Evolutionary conservation across 1,284 basidiomycete genomes (phyloP).

Genomic region (Ceratorhiza oryzae-sativae): DNA sequence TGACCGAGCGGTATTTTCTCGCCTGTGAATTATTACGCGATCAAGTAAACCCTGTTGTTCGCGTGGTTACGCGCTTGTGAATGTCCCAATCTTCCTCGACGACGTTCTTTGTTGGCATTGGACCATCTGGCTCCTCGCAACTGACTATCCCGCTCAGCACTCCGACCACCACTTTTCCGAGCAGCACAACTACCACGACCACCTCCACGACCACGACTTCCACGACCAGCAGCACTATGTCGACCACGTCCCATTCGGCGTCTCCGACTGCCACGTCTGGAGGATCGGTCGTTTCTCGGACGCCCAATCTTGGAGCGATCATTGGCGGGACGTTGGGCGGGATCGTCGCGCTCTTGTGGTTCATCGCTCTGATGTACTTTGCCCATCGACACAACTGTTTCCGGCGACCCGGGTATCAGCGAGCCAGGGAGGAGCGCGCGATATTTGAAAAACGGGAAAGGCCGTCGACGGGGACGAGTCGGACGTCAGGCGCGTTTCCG

Average conservation of each 20-base stretch:
- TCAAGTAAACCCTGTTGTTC: not conserved
- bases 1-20: not conserved
- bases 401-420: slow-evolving; percentile 16
- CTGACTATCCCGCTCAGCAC: slow-evolving; percentile 17
- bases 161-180: not conserved
- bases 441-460: slow-evolving; percentile 18
- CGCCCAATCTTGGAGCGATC: slow-evolving; percentile 24
- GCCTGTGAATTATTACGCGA: slow-evolving; percentile 23
- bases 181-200: too few species aligned
- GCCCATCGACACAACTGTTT: slow-evolving; percentile 30
- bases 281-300: not conserved
- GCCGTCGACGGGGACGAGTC: not conserved
- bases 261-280: slow-evolving; percentile 1
- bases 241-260: not conserved
- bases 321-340: slow-evolving; percentile 25
- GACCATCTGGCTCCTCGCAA: slow-evolving; percentile 27
- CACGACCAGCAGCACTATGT: not conserved
- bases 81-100: slow-evolving; percentile 17
- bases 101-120: slow-evolving; percentile 13
- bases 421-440: not conserved
- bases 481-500: not conserved
- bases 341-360: slow-evolving; percentile 14
- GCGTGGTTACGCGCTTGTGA: not conserved
- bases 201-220: not conserved
- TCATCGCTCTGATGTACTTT: slow-evolving; percentile 9